A percentile compares a stretch with the other conserved stretches of the same genome.
phyloP scores from a whole-genome alignment of 1,139 yeast genomes.

The Geotrichum candidum region DNA sequence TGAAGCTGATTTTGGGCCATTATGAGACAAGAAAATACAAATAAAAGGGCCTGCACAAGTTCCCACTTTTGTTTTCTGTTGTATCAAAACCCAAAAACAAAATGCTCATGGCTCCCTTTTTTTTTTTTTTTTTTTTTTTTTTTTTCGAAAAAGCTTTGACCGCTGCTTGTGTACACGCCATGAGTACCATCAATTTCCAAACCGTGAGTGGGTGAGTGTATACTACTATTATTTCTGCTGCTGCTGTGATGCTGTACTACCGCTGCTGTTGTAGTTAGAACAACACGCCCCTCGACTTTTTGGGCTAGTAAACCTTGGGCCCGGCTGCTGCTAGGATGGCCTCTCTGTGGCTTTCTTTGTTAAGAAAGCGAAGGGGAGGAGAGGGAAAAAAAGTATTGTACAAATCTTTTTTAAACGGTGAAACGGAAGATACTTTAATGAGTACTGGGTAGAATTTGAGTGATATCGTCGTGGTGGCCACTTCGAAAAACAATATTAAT shows the following conservation, averaged over 20 bases:
- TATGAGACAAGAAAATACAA: neutral
- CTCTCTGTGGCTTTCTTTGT: too few species aligned
- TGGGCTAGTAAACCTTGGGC: neutral
- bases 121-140: neutral
- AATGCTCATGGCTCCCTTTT: neutral
- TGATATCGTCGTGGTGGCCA: too few species aligned
- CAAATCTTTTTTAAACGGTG: too few species aligned
- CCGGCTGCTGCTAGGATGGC: neutral
- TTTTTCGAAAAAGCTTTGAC: neutral
- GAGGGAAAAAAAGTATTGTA: too few species aligned
- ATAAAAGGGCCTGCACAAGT: neutral
- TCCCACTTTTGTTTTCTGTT: neutral
- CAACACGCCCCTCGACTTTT: too few species aligned
- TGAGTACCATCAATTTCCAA: neutral
- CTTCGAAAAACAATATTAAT: too few species aligned
- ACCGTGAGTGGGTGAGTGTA: neutral
- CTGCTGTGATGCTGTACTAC: neutral
- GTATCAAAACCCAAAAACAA: neutral
- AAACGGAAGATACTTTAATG: too few species aligned
- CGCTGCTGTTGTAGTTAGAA: neutral
- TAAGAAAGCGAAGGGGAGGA: too few species aligned
- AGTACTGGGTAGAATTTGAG: too few species aligned
- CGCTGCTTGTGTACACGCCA: neutral
- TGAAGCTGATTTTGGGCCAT: neutral
- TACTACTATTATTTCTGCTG: neutral